Evolutionary conservation across 768 basidiomycete genomes (phyloP).

Genomic region (Termitomyces sp.): DNA sequence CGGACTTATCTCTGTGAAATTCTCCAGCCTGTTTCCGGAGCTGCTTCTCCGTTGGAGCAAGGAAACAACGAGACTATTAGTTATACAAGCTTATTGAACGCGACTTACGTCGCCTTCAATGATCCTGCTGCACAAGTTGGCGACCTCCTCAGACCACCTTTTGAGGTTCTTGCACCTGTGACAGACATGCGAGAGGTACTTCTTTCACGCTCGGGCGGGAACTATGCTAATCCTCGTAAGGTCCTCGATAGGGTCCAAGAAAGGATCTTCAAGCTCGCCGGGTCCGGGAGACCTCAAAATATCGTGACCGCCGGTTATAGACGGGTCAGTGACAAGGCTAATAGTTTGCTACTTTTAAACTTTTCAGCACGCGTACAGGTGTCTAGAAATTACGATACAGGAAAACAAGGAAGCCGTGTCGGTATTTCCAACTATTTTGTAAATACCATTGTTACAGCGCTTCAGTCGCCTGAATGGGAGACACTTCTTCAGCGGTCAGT

Average conservation of each 20-base stretch:
- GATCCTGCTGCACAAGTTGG: not conserved
- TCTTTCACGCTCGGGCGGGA: not conserved
- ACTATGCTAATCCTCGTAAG: slow-evolving; percentile 24
- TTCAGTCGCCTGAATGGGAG: slow-evolving; percentile 66
- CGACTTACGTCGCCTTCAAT: slow-evolving; percentile 40
- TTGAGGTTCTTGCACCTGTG: slow-evolving; percentile 31
- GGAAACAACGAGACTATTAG: slow-evolving; percentile 18
- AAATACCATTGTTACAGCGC: slow-evolving; percentile 68
- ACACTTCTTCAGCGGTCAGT: slow-evolving; percentile 53
- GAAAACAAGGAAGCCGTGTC: slow-evolving; percentile 32
- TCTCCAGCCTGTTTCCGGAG: slow-evolving; percentile 15
- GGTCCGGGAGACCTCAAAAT: slow-evolving; percentile 37
- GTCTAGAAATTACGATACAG: slow-evolving; percentile 27
- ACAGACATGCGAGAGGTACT: slow-evolving; percentile 50
- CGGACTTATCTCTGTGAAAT: slow-evolving; percentile 33
- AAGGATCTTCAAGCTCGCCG: slow-evolving; percentile 33
- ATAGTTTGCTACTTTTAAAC: not conserved
- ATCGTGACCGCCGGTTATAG: slow-evolving; percentile 66
- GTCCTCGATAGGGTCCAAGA: slow-evolving; percentile 58
- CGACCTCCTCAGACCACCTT: slow-evolving; percentile 11
- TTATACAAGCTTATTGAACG: slow-evolving; percentile 34
- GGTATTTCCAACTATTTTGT: slow-evolving; percentile 56
- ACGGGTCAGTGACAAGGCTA: slow-evolving; percentile 33
- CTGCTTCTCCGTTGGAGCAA: slow-evolving; percentile 7
- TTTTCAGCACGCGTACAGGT: slow-evolving; percentile 17